A percentile compares a stretch with the other conserved stretches of the same genome.
phyloP scores from a whole-genome alignment of 2,329 filamentous ascomycete species.

The Colletotrichum abscissum region DNA sequence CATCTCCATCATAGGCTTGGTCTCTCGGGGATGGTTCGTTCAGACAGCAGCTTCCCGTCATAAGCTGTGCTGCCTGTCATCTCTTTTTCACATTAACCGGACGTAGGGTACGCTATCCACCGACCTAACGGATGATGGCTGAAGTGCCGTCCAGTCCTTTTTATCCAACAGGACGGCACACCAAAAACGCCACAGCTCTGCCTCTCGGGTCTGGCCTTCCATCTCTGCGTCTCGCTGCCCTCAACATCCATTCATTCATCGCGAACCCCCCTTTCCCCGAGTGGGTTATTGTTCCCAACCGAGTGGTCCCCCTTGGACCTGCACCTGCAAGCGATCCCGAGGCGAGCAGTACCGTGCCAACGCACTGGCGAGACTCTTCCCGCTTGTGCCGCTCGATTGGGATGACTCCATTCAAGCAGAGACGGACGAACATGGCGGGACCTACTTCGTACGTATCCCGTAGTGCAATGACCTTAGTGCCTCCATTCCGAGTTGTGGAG shows the following conservation, averaged over 20 bases:
- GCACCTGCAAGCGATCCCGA: slow-evolving; percentile 23
- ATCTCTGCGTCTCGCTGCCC: not conserved
- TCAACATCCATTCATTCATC: not conserved
- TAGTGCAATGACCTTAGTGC: not conserved
- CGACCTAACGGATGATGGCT: not conserved
- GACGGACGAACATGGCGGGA: not conserved
- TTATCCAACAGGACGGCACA: not conserved
- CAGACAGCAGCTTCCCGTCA: not conserved
- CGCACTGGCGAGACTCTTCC: slow-evolving; percentile 10
- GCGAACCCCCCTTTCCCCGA: not conserved
- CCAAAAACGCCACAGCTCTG: not conserved
- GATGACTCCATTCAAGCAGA: not conserved
- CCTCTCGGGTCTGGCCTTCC: not conserved
- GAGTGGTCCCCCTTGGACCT: slow-evolving; percentile 2
- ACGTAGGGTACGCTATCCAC: slow-evolving; percentile 6
- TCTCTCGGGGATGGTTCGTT: not conserved
- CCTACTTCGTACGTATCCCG: not conserved
- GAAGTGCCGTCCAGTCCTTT: not conserved
- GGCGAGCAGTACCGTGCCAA: slow-evolving; percentile 5
- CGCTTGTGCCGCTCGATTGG: slow-evolving; percentile 23
- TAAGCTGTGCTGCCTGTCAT: not conserved
- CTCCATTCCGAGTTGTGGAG: not conserved
- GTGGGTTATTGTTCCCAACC: not conserved
- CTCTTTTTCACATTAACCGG: not conserved
- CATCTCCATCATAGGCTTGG: not conserved